Percentiles rank a stretch among this genome's conserved stretches.
These are phyloP conservation scores for Candida takata DNA, from an alignment of 805 yeast genomes.

Conservation along the genomic window DNA sequence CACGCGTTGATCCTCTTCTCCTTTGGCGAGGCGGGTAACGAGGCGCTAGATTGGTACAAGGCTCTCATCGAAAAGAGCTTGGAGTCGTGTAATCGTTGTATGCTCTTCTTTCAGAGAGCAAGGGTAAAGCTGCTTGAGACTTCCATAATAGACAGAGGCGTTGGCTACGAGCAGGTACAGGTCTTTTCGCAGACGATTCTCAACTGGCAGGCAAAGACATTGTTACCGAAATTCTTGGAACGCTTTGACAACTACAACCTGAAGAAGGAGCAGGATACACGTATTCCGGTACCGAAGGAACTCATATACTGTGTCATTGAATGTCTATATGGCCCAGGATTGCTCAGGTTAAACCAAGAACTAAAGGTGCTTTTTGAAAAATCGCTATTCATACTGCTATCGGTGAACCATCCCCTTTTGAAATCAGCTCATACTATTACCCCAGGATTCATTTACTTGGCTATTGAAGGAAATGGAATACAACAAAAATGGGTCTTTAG, in stretches of 20 bases:
- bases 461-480: conserved; percentile 44
- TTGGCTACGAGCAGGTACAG: conserved; percentile 23
- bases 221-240: conserved; percentile 6
- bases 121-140: conserved; percentile 44
- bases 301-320: conserved; percentile 32
- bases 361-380: conserved; percentile 33
- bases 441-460: conserved; percentile 49
- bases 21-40: conserved; percentile 36
- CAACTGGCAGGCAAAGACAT: conserved; percentile 23
- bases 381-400: conserved; percentile 27
- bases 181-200: conserved; percentile 15
- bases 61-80: conserved; percentile 34
- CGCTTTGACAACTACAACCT: background rate
- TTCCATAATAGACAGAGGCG: conserved; percentile 43
- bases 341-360: conserved; percentile 33
- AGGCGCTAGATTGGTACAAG: conserved; percentile 38
- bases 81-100: conserved; percentile 46
- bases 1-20: conserved; percentile 57
- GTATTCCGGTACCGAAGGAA: conserved; percentile 9
- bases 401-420: conserved; percentile 24
- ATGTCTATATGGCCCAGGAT: conserved; percentile 45
- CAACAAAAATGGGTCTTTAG: conserved; percentile 44
- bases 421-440: conserved; percentile 19
- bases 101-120: conserved; percentile 44
- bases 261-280: conserved; percentile 2